Evolutionary conservation across 2,329 filamentous ascomycete species (phyloP).

Genomic region (Paecilomyces dactylethromorphus): DNA sequence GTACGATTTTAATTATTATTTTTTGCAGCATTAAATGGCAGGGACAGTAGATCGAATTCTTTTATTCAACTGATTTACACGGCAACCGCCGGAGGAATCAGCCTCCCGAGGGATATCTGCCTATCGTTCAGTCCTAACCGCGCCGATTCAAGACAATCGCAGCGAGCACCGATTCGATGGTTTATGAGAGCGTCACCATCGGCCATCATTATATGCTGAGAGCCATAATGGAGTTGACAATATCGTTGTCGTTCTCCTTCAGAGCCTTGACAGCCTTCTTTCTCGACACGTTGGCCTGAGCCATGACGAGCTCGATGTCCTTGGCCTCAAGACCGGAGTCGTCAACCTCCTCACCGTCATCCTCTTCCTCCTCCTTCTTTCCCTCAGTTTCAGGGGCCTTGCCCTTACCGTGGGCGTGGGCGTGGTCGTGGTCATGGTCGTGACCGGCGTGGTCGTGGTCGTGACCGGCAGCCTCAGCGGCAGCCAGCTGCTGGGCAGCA

Average conservation of each 20-base stretch:
- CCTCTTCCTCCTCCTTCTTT: constrained; percentile 73
- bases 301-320: constrained; percentile 99
- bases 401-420: constrained; percentile 52
- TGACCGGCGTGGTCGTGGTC: constrained; percentile 55
- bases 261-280: constrained; percentile 99
- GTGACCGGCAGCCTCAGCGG: constrained; percentile 58
- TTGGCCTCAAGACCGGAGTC: constrained; percentile 93
- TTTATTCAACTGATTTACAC: constrained; percentile 31
- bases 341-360: constrained; percentile 93
- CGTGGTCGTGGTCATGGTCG: constrained; percentile 37
- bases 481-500: constrained; percentile 90
- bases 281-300: constrained; percentile 89
- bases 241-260: constrained; percentile 96
- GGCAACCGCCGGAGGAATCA: constrained; percentile 17
- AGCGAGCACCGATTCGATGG: constrained; percentile 2
- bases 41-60: constrained; percentile 18
- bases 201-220: constrained; percentile 63
- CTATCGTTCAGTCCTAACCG: constrained; percentile 21
- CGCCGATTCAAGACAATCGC: constrained; percentile 2
- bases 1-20: not conserved
- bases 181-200: not conserved
- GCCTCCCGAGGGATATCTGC: constrained; percentile 19
- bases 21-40: not conserved
- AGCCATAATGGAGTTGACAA: constrained; percentile 99
- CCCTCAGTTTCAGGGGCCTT: constrained; percentile 55